phyloP scores from a whole-genome alignment of 2,329 filamentous ascomycete genomes.

The Scopulariopsis brevicaulis region DNA sequence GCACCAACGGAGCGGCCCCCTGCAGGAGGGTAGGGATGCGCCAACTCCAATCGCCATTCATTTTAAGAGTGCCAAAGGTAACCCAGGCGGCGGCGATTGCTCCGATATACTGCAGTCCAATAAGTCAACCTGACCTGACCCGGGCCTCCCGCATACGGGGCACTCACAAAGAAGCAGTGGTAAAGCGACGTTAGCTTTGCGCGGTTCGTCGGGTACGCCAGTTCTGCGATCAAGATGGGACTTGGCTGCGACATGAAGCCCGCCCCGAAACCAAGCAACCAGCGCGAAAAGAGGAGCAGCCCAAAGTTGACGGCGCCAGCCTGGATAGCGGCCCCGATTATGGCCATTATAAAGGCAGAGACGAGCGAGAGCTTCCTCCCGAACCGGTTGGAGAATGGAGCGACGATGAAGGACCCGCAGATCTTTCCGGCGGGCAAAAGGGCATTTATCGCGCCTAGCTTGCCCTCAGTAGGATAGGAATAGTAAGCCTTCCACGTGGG shows the following conservation, averaged over 20 bases:
- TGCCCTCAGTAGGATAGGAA: too few relatives aligned
- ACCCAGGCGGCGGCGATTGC: constrained; percentile 16
- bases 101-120: constrained; percentile 13
- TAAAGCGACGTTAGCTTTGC: constrained; percentile 19
- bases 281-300: constrained; percentile 17
- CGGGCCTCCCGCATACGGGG: too few relatives aligned
- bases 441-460: too few relatives aligned
- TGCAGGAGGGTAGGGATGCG: constrained; percentile 15
- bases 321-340: constrained; percentile 14
- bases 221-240: constrained; percentile 20
- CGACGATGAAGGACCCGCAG: too few relatives aligned
- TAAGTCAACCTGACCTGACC: too few relatives aligned
- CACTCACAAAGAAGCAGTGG: too few relatives aligned
- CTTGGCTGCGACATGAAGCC: constrained; percentile 18
- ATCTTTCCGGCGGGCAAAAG: too few relatives aligned
- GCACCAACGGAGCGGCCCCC: constrained; percentile 10
- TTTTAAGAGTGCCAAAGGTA: constrained; percentile 15
- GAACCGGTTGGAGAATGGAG: too few relatives aligned
- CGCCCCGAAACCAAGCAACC: constrained; percentile 19
- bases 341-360: too few relatives aligned
- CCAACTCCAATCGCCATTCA: constrained; percentile 14
- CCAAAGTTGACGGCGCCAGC: constrained; percentile 12
- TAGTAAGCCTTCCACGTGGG: too few relatives aligned
- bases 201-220: constrained; percentile 21
- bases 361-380: too few relatives aligned